These are phyloP conservation scores for Mucor plumbeus DNA, from an alignment of 371 early-diverging fungal species.

Conservation along the genomic window DNA sequence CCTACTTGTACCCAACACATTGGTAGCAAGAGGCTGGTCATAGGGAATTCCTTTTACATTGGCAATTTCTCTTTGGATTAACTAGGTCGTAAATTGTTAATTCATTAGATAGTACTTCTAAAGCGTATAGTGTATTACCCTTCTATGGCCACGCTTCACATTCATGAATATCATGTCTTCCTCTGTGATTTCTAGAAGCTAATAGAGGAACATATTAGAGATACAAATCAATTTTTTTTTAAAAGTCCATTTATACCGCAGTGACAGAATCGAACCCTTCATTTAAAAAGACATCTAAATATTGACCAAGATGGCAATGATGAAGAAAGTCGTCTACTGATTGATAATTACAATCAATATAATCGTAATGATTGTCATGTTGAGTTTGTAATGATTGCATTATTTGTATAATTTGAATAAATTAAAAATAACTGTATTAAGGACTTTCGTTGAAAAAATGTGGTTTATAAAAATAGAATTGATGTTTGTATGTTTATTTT, in stretches of 20 bases:
- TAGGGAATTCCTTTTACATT: constrained; percentile 43
- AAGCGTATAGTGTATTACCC: constrained; percentile 24
- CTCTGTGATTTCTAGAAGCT: constrained; percentile 50
- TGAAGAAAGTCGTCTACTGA: constrained; percentile 29
- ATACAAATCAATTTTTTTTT: background rate
- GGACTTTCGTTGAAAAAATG: no score
- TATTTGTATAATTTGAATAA: background rate
- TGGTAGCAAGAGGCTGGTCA: constrained; percentile 34
- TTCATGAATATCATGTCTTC: constrained; percentile 46
- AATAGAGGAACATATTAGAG: constrained; percentile 13
- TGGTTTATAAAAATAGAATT: background rate
- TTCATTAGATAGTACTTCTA: background rate
- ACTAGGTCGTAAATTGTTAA: constrained; percentile 23
- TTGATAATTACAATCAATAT: constrained; percentile 1
- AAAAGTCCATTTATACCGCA: constrained; percentile 31
- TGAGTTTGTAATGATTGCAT: background rate
- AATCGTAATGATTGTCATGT: background rate
- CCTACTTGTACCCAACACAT: constrained; percentile 27
- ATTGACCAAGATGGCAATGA: constrained; percentile 35
- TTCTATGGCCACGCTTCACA: constrained; percentile 54
- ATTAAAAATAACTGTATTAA: no score
- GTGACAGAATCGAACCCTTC: constrained; percentile 49
- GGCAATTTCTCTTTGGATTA: constrained; percentile 53
- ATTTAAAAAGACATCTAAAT: constrained; percentile 34
- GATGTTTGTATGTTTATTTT: background rate